Percentiles rank a stretch among this genome's conserved stretches.
Evolutionary conservation across 2,329 filamentous ascomycete genomes (phyloP).

Genomic region (Reticulascus tulasneorum): DNA sequence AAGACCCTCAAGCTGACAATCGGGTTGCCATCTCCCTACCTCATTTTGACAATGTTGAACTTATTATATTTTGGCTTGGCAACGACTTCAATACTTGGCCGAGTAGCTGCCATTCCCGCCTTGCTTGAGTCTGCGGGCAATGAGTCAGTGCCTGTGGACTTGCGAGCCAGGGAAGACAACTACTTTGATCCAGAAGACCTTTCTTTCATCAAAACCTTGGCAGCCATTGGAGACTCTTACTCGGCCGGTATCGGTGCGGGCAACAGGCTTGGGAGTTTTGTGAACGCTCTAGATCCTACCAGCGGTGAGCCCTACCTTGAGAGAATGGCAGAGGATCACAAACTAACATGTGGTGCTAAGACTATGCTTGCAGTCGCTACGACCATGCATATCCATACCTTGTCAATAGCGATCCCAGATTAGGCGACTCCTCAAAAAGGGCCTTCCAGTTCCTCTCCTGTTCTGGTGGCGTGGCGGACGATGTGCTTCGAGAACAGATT

Average conservation of each 20-base stretch:
- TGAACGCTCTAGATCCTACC: neutral
- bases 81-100: no score
- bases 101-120: no score
- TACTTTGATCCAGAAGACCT: no score
- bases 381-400: conserved; percentile 12
- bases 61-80: no score
- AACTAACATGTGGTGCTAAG: no score
- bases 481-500: conserved; percentile 13
- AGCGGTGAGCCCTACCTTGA: conserved; percentile 2
- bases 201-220: conserved; percentile 11
- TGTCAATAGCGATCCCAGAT: conserved; percentile 7
- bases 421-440: conserved; percentile 7
- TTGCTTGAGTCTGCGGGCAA: no score
- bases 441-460: conserved; percentile 15
- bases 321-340: no score
- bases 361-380: conserved; percentile 12
- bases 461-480: conserved; percentile 9
- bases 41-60: no score
- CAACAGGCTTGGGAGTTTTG: conserved; percentile 4
- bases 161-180: no score
- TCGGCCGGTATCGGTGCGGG: conserved; percentile 16
- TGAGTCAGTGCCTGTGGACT: no score
- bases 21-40: no score
- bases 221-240: conserved; percentile 15
- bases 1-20: no score